These are phyloP conservation scores for Gypsophila paniculata DNA, from an alignment of 179 eudicot species.

Conservation along the genomic window DNA sequence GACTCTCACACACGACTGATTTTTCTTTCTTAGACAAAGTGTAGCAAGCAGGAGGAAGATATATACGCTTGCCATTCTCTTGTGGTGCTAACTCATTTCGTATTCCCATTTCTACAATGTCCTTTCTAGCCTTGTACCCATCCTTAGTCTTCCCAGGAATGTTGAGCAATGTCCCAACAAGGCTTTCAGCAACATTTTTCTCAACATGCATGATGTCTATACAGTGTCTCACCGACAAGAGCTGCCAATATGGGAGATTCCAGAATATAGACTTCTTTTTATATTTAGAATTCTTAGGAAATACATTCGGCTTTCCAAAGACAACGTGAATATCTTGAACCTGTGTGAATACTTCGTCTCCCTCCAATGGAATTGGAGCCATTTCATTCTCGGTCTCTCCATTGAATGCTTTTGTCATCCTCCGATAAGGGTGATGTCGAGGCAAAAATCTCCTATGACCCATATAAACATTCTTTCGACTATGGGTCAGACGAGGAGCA, in stretches of 20 bases:
- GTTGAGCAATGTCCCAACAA: conserved; percentile 9
- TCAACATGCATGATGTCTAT: conserved; percentile 9
- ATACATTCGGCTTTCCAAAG: no score
- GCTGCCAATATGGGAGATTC: background rate
- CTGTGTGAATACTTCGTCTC: no score
- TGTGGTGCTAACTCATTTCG: background rate
- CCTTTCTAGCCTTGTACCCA: conserved; percentile 1
- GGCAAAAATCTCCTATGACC: conserved; percentile 13
- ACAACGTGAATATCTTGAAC: no score
- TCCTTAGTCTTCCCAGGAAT: conserved; percentile 19
- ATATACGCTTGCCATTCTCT: background rate
- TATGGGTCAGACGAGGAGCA: background rate
- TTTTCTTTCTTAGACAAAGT: conserved; percentile 16
- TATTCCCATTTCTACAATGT: conserved; percentile 11
- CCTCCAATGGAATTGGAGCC: no score
- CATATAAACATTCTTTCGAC: background rate
- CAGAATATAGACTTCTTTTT: background rate
- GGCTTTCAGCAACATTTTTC: conserved; percentile 10
- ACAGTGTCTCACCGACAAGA: background rate
- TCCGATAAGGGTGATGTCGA: background rate
- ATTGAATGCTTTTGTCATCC: background rate
- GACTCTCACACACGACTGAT: background rate
- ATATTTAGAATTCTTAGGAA: no score
- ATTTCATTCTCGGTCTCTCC: background rate
- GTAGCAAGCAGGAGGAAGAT: conserved; percentile 6